These are phyloP conservation scores for Xylariaceae sp. DNA, from an alignment of 2,329 filamentous ascomycete species.

Conservation along the genomic window DNA sequence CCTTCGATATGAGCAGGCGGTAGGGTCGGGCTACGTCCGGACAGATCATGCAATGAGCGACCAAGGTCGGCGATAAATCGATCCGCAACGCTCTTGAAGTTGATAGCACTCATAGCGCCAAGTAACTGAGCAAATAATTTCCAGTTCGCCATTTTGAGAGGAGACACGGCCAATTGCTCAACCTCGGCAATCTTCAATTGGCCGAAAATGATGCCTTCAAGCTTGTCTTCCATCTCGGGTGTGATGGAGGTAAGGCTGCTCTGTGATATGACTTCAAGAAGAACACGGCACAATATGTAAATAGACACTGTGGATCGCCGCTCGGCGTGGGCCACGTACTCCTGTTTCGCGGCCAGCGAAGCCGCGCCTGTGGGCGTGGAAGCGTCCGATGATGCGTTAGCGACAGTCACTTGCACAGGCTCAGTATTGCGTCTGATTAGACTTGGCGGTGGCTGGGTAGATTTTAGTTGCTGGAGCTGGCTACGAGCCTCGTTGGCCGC, in stretches of 20 bases:
- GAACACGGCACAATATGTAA: constrained; percentile 88
- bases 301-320: constrained; percentile 91
- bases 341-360: constrained; percentile 54
- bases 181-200: constrained; percentile 86
- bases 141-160: constrained; percentile 90
- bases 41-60: constrained; percentile 69
- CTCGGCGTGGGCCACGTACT: constrained; percentile 75
- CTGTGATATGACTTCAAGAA: constrained; percentile 91
- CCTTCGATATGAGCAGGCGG: constrained; percentile 67
- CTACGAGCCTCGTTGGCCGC: constrained; percentile 66
- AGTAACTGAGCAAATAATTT: constrained; percentile 87
- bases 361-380: constrained; percentile 34
- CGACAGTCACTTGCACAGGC: constrained; percentile 49
- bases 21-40: constrained; percentile 60
- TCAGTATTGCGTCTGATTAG: constrained; percentile 72
- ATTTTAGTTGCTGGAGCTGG: constrained; percentile 52
- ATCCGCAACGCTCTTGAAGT: constrained; percentile 78
- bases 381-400: constrained; percentile 25
- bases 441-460: constrained; percentile 38
- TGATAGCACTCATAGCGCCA: constrained; percentile 92
- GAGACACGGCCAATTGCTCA: constrained; percentile 72
- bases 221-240: constrained; percentile 84
- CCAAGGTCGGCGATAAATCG: constrained; percentile 81
- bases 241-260: constrained; percentile 80
- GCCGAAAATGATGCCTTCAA: constrained; percentile 95